A percentile compares a stretch with the other conserved stretches of the same genome.
Conservation (phyloP, 257 asterid genomes). For the Lithospermum erythrorhizon region DNA sequence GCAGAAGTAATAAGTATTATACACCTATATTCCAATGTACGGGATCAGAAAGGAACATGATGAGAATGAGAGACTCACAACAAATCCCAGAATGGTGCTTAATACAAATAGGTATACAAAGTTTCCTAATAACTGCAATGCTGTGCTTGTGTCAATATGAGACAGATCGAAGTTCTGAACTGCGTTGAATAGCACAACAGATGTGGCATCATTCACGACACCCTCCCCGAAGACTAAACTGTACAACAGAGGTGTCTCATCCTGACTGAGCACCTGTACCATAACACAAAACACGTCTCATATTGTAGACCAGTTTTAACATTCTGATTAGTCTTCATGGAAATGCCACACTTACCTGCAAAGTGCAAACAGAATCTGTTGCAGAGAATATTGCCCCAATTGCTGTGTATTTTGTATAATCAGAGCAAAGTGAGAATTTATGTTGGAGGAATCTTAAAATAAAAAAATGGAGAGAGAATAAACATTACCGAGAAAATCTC, state of each 20-base stretch:
- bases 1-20: constrained; percentile 10
- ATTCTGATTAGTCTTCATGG: neutral
- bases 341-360: constrained; percentile 46
- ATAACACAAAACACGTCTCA: constrained; percentile 13
- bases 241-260: constrained; percentile 91
- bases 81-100: constrained; percentile 76
- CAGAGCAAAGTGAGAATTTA: constrained; percentile 5
- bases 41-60: constrained; percentile 1
- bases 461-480: neutral
- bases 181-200: constrained; percentile 94
- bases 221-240: constrained; percentile 99
- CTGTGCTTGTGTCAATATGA: constrained; percentile 43
- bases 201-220: constrained; percentile 97
- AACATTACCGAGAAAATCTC: constrained; percentile 81
- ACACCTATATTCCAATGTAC: constrained; percentile 10
- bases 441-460: neutral
- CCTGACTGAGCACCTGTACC: constrained; percentile 86
- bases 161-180: constrained; percentile 86
- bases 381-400: constrained; percentile 97
- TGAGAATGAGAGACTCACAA: constrained; percentile 39
- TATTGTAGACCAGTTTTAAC: neutral
- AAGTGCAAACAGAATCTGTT: constrained; percentile 99
- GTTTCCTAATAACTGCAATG: constrained; percentile 66
- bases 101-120: constrained; percentile 62
- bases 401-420: constrained; percentile 39